phyloP scores from a whole-genome alignment of 441 rosid genomes.

The Aleurites moluccanus region DNA sequence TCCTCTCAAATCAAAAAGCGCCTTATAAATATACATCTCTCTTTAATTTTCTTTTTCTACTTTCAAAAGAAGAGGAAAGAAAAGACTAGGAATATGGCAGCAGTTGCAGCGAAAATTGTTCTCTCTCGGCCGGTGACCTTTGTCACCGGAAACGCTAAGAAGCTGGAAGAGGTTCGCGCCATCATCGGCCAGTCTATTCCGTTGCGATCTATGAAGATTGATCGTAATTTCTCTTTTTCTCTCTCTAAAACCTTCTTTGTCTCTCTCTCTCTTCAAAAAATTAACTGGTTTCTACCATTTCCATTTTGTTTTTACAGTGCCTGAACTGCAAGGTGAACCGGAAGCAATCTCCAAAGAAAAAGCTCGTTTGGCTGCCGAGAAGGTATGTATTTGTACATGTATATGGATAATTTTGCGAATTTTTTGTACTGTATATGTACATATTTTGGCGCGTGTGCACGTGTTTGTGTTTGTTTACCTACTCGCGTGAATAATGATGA shows the following conservation, averaged over 20 bases:
- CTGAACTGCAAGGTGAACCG: constrained; percentile 95
- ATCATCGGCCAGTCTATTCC: constrained; percentile 88
- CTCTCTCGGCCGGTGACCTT: constrained; percentile 85
- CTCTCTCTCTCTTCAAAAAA: neutral
- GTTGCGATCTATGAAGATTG: constrained; percentile 81
- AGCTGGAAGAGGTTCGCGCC: constrained; percentile 90
- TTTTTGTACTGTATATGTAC: neutral
- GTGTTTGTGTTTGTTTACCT: neutral
- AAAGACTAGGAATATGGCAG: constrained; percentile 16
- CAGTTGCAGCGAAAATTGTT: constrained; percentile 44
- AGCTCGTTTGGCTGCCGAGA: constrained; percentile 85
- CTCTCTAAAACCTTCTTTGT: neutral
- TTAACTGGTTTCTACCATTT: neutral
- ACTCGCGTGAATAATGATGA: neutral
- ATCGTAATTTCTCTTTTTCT: constrained; percentile 38
- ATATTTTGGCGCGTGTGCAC: neutral
- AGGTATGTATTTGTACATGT: constrained; percentile 35
- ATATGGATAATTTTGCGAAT: too few relatives aligned
- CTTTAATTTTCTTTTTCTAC: too few relatives aligned
- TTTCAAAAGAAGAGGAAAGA: neutral
- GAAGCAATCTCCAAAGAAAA: constrained; percentile 84
- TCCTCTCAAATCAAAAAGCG: neutral
- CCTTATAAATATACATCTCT: neutral
- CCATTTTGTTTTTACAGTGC: constrained; percentile 41
- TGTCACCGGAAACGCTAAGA: constrained; percentile 93